Base-by-base conservation (phyloP, 2,329 filamentous ascomycete genomes). In the Geosmithia putterillii region DNA sequence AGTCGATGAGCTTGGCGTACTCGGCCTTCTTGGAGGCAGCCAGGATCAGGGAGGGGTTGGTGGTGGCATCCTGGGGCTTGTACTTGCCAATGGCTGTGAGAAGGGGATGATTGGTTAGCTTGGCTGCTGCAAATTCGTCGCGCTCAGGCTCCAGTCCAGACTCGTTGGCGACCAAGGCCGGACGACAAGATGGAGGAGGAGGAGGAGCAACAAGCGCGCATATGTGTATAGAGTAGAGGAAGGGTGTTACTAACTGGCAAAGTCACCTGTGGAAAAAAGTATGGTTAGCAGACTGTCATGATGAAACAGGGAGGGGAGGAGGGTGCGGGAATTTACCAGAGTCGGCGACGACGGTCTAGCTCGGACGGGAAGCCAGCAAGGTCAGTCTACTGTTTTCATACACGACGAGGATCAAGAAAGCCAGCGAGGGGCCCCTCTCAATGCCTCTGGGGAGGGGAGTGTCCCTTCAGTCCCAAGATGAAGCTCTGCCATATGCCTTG, bases 31-130 rank as follows among this genome's bases (percentile, higher is more conserved):
- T 96, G 63, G 92, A 89, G 51, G 92, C 92, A 54, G 89, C 90
- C 63, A 98, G 84, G 69, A 98, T 96, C 65, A 98, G 78, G 51
- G 92, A 96, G 47, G 92, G 92, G 81, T 98, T 98, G 74, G 92
- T 98, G 66, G 92, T 98, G 62, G 92, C 92, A 86, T 98, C 92
- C 77, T 98, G 89, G 52, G 92, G 92, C 81, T 95, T 94, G 82
- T 98, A 98, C 76, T 96, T 95, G 75, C 76, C 89, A 67, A 98
- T 98, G 67, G 89, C 89, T 80, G 70, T 34, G 23, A 25, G 4
- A 38, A 28, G 20, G 10, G 28, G n/a, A n/a, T n/a, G n/a, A n/a
- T n/a, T n/a, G 39, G 28, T 42, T 32, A 32, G 28, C 23, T 23
- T 42, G 48, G 39, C 19, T 8, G 36, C 41, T 20, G n/a, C 8